Evolutionary conservation across 345 rosid species (phyloP).

Genomic region (Salix udensis): DNA sequence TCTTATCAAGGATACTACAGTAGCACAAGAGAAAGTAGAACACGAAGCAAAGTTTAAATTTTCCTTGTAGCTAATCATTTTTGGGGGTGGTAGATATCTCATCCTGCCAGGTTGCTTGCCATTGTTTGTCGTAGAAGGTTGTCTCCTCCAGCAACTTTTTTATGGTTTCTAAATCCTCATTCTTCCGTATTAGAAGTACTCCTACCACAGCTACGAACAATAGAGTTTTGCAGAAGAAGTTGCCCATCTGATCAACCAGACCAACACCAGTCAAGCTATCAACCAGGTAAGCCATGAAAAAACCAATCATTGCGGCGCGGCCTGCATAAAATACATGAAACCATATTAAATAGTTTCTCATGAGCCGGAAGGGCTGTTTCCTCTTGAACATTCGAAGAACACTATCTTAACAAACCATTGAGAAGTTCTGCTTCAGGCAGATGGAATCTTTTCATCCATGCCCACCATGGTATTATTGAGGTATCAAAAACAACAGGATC

Average conservation of each 20-base stretch:
- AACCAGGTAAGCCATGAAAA: conserved; percentile 96
- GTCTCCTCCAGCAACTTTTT: conserved; percentile 78
- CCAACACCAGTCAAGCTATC: conserved; percentile 95
- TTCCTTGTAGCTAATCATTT: conserved; percentile 17
- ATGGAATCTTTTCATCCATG: conserved; percentile 88
- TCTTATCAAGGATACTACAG: background rate
- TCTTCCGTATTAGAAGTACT: conserved; percentile 75
- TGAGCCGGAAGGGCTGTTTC: background rate
- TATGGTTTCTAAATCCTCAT: conserved; percentile 68
- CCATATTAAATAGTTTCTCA: conserved; percentile 3
- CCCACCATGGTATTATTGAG: conserved; percentile 92
- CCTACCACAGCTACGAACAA: conserved; percentile 80
- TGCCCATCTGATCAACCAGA: conserved; percentile 94
- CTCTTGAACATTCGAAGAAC: background rate
- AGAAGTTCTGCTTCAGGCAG: conserved; percentile 88
- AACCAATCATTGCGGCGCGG: conserved; percentile 94
- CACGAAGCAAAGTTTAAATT: background rate
- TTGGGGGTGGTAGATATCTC: conserved; percentile 28
- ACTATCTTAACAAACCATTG: conserved; percentile 50
- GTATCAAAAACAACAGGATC: conserved; percentile 81
- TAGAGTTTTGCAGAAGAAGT: conserved; percentile 90
- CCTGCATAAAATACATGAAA: conserved; percentile 42
- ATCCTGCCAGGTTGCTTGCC: conserved; percentile 94
- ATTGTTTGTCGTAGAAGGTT: conserved; percentile 85
- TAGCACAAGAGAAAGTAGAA: background rate